These are phyloP conservation scores for Austroboletus novae-zelandiae DNA, from an alignment of 1,284 basidiomycete genomes.

Conservation along the genomic window DNA sequence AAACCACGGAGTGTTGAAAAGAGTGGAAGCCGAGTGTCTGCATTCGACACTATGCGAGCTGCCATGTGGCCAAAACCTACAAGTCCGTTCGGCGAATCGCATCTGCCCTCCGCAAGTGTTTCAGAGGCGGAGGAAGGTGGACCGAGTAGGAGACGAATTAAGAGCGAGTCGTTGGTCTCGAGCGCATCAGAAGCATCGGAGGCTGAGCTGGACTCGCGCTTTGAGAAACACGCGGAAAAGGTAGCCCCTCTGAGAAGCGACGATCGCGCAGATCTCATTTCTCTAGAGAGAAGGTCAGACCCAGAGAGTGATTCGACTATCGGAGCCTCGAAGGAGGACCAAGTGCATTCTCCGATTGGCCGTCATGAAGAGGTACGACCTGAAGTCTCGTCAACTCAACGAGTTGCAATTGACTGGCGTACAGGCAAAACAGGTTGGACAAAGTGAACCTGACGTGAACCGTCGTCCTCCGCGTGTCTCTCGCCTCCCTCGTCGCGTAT, in stretches of 20 bases:
- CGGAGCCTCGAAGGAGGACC: conserved; percentile 58
- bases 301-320: conserved; percentile 89
- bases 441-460: conserved; percentile 16
- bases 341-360: conserved; percentile 19
- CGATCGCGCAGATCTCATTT: conserved; percentile 5
- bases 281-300: conserved; percentile 42
- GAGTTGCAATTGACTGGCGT: neutral
- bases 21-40: conserved; percentile 51
- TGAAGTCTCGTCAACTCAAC: neutral
- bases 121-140: conserved; percentile 76
- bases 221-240: conserved; percentile 27
- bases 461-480: conserved; percentile 44
- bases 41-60: conserved; percentile 64
- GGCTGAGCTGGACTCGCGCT: conserved; percentile 36
- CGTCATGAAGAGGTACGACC: conserved; percentile 27
- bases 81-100: conserved; percentile 49
- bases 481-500: conserved; percentile 65
- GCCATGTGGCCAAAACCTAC: conserved; percentile 60
- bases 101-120: conserved; percentile 62
- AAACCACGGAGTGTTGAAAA: conserved; percentile 57
- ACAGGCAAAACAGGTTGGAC: conserved; percentile 22
- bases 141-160: conserved; percentile 42
- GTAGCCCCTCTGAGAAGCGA: conserved; percentile 20
- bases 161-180: conserved; percentile 55
- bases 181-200: conserved; percentile 63